Base-by-base conservation (phyloP, 768 basidiomycete genomes). In the Rhizopogon salebrosus region DNA sequence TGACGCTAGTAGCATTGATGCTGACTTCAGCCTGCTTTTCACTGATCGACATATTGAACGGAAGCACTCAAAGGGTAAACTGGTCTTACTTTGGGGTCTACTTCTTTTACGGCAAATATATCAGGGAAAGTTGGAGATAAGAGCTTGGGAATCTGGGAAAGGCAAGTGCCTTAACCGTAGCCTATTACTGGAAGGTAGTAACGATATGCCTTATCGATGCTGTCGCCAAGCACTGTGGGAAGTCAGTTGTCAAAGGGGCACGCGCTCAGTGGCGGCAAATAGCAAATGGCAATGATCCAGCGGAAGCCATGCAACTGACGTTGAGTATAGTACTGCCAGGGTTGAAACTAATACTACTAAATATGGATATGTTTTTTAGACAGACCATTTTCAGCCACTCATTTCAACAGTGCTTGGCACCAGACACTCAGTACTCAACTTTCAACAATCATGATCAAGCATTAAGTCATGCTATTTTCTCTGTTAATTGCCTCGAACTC, bases 171-270 rank as follows among this genome's bases (percentile, higher is more conserved):
- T 29, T 29, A 29, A 9, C 13, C 13, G 31, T 13, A 10, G 31
- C 31, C 31, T 31, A 31, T 31, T 11, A 31, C 8, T 3, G 31
- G 9, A 10, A 14, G n/a, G 22, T n/a, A 5, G n/a, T 49, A 53
- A 26, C 41, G 51, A 63, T 48, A 46, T 37, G 8, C 14, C 55
- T 63, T 63, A 63, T 63, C 62, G n/a, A 29, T 27, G 6, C 10
- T 43, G 20, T 20, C 7, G 27, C 6, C 40, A 23, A 13, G 26
- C 18, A n/a, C 18, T 3, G 24, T 3, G 38, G 18, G 36, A 11
- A 20, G 8, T 39, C 38, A 9, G 18, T 10, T 26, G n/a, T 10
- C 27, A 7, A 13, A 16, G 26, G 31, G 26, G 18, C 27, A 29
- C 23, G n/a, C 9, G 10, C 10, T 42, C 26, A 3, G 9, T 26